Conservation (phyloP, 75 land plant species). For the Chamaecyparis obtusa region DNA sequence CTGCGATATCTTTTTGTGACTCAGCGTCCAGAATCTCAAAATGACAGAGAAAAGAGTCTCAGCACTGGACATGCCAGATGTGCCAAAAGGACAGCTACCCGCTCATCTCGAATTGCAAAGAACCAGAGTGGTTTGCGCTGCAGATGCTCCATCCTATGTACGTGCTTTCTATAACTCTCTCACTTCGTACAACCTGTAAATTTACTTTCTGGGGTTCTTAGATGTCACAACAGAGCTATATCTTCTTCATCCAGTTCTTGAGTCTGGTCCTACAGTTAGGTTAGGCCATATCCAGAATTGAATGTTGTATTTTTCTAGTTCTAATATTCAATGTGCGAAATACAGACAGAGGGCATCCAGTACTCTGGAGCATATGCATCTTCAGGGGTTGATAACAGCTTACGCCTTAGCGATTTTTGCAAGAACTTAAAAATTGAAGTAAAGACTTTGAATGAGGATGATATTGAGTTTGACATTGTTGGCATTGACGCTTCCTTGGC, state of each 20-base stretch:
- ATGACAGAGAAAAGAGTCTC: slow-evolving; percentile 12
- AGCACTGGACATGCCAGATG: slow-evolving; percentile 41
- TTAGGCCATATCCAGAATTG: not conserved
- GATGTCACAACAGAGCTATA: not conserved
- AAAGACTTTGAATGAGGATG: slow-evolving; percentile 58
- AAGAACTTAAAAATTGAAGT: slow-evolving; percentile 70
- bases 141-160: slow-evolving; percentile 86
- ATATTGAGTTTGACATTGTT: slow-evolving; percentile 93
- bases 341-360: slow-evolving; percentile 71
- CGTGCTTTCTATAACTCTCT: slow-evolving; percentile 1
- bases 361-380: slow-evolving; percentile 91
- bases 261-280: not conserved
- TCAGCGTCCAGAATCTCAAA: not conserved
- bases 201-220: not conserved
- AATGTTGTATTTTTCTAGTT: not conserved
- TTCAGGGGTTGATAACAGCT: slow-evolving; percentile 73
- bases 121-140: slow-evolving; percentile 74
- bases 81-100: slow-evolving; percentile 60
- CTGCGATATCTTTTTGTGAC: too few species aligned
- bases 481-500: slow-evolving; percentile 96
- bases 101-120: slow-evolving; percentile 81
- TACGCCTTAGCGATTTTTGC: slow-evolving; percentile 52
- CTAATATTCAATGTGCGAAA: not conserved
- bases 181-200: not conserved
- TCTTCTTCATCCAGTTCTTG: not conserved